Percentiles rank a stretch among this genome's conserved stretches.
phyloP scores from a whole-genome alignment of 352 stramenopile genomes.

The Phytophthora aleatoria region DNA sequence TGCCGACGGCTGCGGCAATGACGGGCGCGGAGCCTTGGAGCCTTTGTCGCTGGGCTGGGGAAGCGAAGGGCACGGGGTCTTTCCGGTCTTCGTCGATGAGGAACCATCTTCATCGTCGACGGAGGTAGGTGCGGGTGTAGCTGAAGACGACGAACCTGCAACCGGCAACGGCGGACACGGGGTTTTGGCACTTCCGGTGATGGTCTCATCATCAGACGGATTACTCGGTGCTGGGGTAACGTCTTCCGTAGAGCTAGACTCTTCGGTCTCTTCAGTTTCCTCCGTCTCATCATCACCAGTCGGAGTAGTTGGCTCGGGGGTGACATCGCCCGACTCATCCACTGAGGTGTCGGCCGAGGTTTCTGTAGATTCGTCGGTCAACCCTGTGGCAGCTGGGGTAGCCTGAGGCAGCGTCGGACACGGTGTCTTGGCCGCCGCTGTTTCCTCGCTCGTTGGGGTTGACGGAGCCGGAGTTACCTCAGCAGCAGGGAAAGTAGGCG shows the following conservation, averaged over 20 bases:
- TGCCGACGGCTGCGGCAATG: constrained; percentile 30
- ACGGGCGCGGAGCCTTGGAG: constrained; percentile 21
- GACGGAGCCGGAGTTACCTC: constrained; percentile 3
- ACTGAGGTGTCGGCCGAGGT: constrained; percentile 6
- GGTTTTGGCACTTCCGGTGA: constrained; percentile 17
- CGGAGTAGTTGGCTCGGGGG: constrained; percentile 20
- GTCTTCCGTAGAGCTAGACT: constrained; percentile 17
- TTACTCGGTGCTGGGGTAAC: constrained; percentile 25
- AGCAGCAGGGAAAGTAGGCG: neutral
- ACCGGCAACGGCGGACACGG: constrained; percentile 22
- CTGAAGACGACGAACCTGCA: constrained; percentile 30
- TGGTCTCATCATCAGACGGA: constrained; percentile 10
- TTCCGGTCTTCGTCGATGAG: constrained; percentile 19
- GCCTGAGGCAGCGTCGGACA: constrained; percentile 19
- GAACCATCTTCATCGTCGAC: constrained; percentile 26
- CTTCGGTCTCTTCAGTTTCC: constrained; percentile 7
- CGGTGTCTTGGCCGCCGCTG: constrained; percentile 17
- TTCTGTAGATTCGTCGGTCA: constrained; percentile 18
- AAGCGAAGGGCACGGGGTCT: constrained; percentile 35
- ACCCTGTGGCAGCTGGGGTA: constrained; percentile 11
- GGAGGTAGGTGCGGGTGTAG: constrained; percentile 35
- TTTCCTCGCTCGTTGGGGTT: constrained; percentile 13
- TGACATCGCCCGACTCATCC: constrained; percentile 8
- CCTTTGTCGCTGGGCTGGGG: constrained; percentile 12
- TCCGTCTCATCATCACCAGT: constrained; percentile 19